Conservation (phyloP, 495 filamentous ascomycete species). For the Xylaria telfairii region DNA sequence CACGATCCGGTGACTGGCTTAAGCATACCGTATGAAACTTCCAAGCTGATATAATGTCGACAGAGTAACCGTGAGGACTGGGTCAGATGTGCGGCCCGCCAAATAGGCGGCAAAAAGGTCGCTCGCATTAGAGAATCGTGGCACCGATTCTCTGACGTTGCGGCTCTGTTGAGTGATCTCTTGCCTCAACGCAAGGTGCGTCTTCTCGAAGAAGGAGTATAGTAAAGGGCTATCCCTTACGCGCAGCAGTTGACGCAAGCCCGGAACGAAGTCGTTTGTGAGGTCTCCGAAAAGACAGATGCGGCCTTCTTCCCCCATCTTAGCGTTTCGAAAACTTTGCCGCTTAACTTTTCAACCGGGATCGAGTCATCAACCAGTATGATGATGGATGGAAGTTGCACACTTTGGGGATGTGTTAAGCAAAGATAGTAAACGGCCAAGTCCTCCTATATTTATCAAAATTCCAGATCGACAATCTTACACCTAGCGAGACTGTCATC, state of each 20-base stretch:
- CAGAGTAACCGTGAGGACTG: background rate
- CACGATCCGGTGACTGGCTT: background rate
- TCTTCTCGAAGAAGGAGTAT: slow-evolving; percentile 59
- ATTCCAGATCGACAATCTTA: too few relatives aligned
- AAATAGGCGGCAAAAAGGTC: slow-evolving; percentile 6
- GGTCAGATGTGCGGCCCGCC: background rate
- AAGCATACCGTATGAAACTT: background rate
- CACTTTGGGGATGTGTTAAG: too few relatives aligned
- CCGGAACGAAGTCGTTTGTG: slow-evolving; percentile 62
- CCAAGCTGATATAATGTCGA: slow-evolving; percentile 4
- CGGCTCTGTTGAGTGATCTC: slow-evolving; percentile 47
- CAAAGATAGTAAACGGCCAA: too few relatives aligned
- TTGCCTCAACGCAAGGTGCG: slow-evolving; percentile 59
- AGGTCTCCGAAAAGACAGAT: slow-evolving; percentile 64
- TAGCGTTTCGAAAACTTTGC: background rate
- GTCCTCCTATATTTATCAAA: too few relatives aligned
- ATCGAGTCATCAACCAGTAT: too few relatives aligned
- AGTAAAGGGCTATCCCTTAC: slow-evolving; percentile 63
- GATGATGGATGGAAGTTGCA: too few relatives aligned
- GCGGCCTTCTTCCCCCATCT: slow-evolving; percentile 9
- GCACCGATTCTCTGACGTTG: slow-evolving; percentile 9
- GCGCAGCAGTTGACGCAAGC: slow-evolving; percentile 55
- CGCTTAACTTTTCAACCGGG: too few relatives aligned
- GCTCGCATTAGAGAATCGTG: background rate
- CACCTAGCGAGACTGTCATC: too few relatives aligned